Conservation (phyloP, 2,329 filamentous ascomycete species). For the Xylariaceae sp. region DNA sequence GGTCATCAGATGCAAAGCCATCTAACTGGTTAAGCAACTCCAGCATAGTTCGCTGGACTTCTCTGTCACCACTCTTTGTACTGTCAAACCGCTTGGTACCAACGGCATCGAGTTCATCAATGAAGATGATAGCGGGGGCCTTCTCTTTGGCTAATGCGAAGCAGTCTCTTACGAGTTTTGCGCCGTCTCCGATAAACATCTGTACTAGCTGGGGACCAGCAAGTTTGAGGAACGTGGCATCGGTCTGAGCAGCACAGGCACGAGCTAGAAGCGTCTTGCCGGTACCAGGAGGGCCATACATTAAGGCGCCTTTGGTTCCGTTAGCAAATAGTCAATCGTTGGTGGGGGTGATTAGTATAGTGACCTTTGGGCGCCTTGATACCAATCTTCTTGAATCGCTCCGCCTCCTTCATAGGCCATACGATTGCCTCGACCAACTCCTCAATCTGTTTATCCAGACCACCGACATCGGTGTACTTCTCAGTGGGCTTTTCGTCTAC, state of each 20-base stretch:
- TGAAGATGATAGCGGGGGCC: conserved; percentile 98
- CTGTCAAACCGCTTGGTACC: conserved; percentile 98
- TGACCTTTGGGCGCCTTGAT: conserved; percentile 98
- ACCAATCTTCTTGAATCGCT: conserved; percentile 98
- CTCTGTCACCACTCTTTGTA: conserved; percentile 94
- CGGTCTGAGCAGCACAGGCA: conserved; percentile 95
- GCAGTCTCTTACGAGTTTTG: conserved; percentile 94
- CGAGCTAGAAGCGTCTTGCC: conserved; percentile 89
- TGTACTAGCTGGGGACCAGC: conserved; percentile 96
- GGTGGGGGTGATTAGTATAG: conserved; percentile 18
- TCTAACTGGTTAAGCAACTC: conserved; percentile 98
- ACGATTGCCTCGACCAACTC: conserved; percentile 97
- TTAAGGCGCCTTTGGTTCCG: conserved; percentile 67
- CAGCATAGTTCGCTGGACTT: conserved; percentile 98
- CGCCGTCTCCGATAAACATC: conserved; percentile 99
- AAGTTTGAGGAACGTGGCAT: conserved; percentile 97
- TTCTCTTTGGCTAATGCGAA: conserved; percentile 98
- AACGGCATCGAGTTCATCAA: conserved; percentile 96
- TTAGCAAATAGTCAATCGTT: conserved; percentile 13
- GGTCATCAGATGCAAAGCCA: conserved; percentile 92
- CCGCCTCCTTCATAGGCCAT: conserved; percentile 99
- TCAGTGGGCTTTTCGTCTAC: conserved; percentile 99
- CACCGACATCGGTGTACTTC: conserved; percentile 97
- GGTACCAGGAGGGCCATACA: conserved; percentile 92
- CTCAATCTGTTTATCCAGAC: conserved; percentile 97